These are phyloP conservation scores for Phytophthora pisi DNA, from an alignment of 352 stramenopile genomes.

Conservation along the genomic window DNA sequence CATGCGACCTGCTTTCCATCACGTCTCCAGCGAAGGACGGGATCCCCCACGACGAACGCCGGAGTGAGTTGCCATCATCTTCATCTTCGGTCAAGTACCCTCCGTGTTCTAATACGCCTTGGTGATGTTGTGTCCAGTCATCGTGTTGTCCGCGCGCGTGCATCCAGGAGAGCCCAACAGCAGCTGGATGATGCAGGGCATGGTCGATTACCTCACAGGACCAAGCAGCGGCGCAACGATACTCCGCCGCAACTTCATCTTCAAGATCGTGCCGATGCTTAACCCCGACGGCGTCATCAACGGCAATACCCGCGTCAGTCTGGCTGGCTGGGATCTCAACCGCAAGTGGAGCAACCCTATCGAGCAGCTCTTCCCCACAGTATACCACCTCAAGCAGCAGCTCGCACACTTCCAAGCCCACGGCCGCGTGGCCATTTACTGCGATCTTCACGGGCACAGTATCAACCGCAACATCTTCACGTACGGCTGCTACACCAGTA, in stretches of 20 bases:
- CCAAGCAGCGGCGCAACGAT: slow-evolving; percentile 60
- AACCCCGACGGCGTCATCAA: slow-evolving; percentile 93
- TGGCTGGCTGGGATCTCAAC: slow-evolving; percentile 86
- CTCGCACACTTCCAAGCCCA: slow-evolving; percentile 62
- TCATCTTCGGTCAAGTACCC: not conserved
- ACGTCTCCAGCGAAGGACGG: slow-evolving; percentile 61
- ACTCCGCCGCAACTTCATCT: slow-evolving; percentile 83
- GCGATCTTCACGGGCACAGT: slow-evolving; percentile 84
- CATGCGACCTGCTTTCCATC: slow-evolving; percentile 90
- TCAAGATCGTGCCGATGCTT: slow-evolving; percentile 93
- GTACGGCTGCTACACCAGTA: slow-evolving; percentile 77
- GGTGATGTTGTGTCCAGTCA: slow-evolving; percentile 38
- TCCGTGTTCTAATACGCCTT: not conserved
- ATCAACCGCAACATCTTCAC: slow-evolving; percentile 88
- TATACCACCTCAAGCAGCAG: slow-evolving; percentile 81
- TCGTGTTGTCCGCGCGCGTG: slow-evolving; percentile 88
- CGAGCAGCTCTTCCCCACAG: slow-evolving; percentile 81
- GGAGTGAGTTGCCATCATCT: slow-evolving; percentile 34
- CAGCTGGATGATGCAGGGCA: slow-evolving; percentile 94
- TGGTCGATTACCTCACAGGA: slow-evolving; percentile 90
- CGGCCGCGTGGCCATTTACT: slow-evolving; percentile 80
- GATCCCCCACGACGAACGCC: slow-evolving; percentile 50
- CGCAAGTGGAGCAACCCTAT: slow-evolving; percentile 81
- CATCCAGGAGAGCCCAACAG: slow-evolving; percentile 90
- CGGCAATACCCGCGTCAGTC: slow-evolving; percentile 89